Evolutionary conservation across 139 green algal genomes (phyloP).

Genomic region (Micromonas commoda): DNA sequence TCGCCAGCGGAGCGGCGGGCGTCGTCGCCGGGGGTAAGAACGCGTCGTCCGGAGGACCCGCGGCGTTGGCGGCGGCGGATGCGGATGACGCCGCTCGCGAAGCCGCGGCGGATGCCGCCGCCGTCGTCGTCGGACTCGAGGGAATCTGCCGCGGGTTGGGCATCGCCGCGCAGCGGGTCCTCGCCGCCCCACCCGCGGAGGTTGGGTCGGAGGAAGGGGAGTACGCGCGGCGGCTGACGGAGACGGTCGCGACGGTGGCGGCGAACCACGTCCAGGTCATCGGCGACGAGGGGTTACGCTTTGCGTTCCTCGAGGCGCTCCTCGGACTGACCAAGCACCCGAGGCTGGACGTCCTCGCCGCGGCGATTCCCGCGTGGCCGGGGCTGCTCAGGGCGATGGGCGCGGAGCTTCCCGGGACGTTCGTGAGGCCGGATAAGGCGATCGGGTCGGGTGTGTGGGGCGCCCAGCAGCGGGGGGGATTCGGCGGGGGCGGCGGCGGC

Average conservation of each 20-base stretch:
- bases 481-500: neutral
- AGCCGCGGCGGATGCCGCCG: neutral
- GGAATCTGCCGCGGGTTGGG: neutral
- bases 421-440: neutral
- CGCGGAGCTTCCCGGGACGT: neutral
- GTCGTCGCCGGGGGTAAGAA: too few species aligned
- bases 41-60: too few species aligned
- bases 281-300: neutral
- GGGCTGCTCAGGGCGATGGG: constrained; percentile 8
- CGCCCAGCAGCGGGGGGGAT: neutral
- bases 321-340: neutral
- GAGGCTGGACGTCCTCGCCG: neutral
- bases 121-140: neutral
- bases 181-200: neutral
- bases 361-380: constrained; percentile 5
- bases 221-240: neutral
- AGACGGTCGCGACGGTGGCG: neutral
- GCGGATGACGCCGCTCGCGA: too few species aligned
- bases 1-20: neutral
- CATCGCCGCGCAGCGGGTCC: neutral
- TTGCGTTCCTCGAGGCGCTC: neutral
- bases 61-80: too few species aligned
- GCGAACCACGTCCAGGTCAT: neutral
- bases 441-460: neutral
- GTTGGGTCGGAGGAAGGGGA: neutral